Evolutionary conservation across 106 monocot genomes (phyloP), one percentile per base, ranked within the genome.

Genomic region (Cymbidium sinense): DNA sequence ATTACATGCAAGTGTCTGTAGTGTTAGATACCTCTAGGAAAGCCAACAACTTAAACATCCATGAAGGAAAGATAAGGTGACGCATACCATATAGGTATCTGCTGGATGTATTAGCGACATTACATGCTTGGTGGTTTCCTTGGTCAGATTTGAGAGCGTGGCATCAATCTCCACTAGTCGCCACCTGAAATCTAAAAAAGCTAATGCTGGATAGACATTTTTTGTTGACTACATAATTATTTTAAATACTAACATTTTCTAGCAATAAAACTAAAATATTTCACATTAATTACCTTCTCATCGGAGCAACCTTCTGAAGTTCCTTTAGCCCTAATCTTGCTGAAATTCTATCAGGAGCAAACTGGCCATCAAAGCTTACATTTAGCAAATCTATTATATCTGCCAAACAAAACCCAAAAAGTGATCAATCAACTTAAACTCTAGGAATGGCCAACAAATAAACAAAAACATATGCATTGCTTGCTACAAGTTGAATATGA

Each of bases 301-400:
- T 54, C 20, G 94, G 94, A 85, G 94, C 83, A 86, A 98, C 83
- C 34, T 55, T 87, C 82, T 92, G 89, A 81, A 98, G 94, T 86
- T 98, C 98, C 54, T 25, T 84, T 35, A 94, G 33, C 23, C 98
- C 94, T 54, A 65, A 74, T 81, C 82, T 84, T 41, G 88, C 94
- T 71, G 98, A 94, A 84, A 92, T 50, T 86, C 98, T 92, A 84
- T 98, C 98, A 70, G 98, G 98, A 81, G 98, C 98, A 87, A 82
- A 83, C 50, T 80, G 82, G 12, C 89, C 94, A 90, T 98, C 98
- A 77, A 98, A 98, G 81, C 98, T 94, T 71, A 94, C 94, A 92
- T 94, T 98, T 52, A 98, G 69, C 58, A 98, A 86, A 90, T 98
- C 94, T 80, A 98, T 90, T 36, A 77, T 75, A 79, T 82, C 98